phyloP scores from a whole-genome alignment of 495 filamentous ascomycete genomes.

The Cryomyces minteri region DNA sequence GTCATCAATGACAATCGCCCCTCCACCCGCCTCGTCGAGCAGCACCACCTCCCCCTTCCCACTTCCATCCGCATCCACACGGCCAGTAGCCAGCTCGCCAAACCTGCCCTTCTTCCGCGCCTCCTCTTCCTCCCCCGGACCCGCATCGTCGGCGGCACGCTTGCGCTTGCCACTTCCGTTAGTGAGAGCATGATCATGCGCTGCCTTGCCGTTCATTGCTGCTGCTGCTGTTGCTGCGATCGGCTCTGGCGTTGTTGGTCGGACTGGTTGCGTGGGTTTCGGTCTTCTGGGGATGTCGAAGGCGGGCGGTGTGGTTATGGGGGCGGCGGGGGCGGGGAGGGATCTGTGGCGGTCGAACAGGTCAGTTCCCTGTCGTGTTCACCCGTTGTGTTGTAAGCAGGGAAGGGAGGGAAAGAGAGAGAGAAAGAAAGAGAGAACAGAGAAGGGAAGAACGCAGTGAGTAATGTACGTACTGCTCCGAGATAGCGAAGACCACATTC shows the following conservation, averaged over 20 bases:
- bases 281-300: no score
- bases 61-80: not conserved
- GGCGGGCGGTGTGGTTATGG: no score
- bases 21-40: not conserved
- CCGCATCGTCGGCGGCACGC: not conserved
- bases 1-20: not conserved
- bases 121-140: not conserved
- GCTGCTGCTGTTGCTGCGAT: no score
- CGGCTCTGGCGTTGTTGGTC: no score
- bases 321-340: no score
- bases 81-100: not conserved
- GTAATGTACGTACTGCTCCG: conserved; percentile 23
- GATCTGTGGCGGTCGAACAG: no score
- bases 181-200: not conserved
- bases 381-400: no score
- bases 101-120: not conserved
- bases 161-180: not conserved
- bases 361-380: no score
- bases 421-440: no score
- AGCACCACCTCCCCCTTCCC: not conserved
- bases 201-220: not conserved
- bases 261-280: no score
- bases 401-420: no score
- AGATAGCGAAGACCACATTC: conserved; percentile 53
- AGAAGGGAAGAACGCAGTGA: no score